Base-by-base conservation (phyloP, 2,329 filamentous ascomycete genomes). In the Penicillium sp. region DNA sequence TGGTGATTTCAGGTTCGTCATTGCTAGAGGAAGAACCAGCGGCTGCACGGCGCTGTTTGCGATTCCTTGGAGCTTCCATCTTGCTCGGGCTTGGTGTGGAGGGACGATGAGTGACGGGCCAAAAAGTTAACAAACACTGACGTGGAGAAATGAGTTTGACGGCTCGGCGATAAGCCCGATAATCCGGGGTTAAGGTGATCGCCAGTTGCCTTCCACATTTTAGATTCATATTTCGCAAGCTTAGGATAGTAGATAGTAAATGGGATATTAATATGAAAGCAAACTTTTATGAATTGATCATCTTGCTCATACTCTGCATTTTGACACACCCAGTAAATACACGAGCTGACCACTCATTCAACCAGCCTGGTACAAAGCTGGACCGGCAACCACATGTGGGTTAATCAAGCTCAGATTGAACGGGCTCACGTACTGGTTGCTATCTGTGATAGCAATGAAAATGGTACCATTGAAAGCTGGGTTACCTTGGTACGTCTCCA, bases 341-440 rank as follows among this genome's bases (percentile, higher is more conserved):
- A 41, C 8, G 2, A 3, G 6, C 4, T 18, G 10, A 15, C 15
- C 7, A 18, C 18, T 4, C 32, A 48, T 21, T 80, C 80, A 94
- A 61, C 90, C 90, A 64, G 89, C 86, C 75, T 91, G 87, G 71
- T 92, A 94, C 37, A 94, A 68, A 50, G 84, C 87, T 51, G 91
- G 78, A 29, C 77, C 77, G 23, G 90, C 89, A 53, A 84, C 83
- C 35, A 94, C 86, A 64, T 91, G 88, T 0, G 88, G 85, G 60
- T 94, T 93, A 21, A 93, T 78, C 79, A 83, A 79, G 25, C 78
- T 82, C 56, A 93, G 55, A 67, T 94, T 94, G 72, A 90, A 93
- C 0, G 89, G 87, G 8, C 89, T 92, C 3, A 92, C 79, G 57
- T 78, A 85, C 0, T 86, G 61, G 60, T 91, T 81, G 0, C 71